These are phyloP conservation scores for Aphanomyces stellatus DNA, from an alignment of 352 stramenopile genomes.

Conservation along the genomic window DNA sequence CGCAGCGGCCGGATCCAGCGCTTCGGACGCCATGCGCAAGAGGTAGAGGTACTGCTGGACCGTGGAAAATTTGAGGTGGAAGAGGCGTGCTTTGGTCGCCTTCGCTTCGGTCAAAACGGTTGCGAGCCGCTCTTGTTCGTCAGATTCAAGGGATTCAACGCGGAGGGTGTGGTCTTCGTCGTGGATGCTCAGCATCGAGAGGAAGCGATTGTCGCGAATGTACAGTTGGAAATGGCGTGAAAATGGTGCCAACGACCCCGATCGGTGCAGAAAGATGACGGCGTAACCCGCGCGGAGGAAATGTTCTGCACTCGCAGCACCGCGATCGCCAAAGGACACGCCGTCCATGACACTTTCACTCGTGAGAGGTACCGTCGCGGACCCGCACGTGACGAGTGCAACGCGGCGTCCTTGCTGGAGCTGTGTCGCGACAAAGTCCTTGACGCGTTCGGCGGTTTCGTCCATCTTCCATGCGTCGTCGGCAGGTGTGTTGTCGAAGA, in stretches of 20 bases:
- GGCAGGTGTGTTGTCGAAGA: slow-evolving; percentile 66
- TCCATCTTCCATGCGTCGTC: slow-evolving; percentile 49
- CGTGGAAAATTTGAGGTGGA: slow-evolving; percentile 66
- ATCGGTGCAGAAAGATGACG: slow-evolving; percentile 71
- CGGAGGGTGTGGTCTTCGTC: slow-evolving; percentile 24
- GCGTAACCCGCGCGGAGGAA: slow-evolving; percentile 69
- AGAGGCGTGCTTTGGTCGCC: slow-evolving; percentile 52
- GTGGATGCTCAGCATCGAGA: slow-evolving; percentile 65
- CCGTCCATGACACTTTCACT: slow-evolving; percentile 66
- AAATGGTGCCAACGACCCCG: slow-evolving; percentile 72
- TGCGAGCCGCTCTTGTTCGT: slow-evolving; percentile 24
- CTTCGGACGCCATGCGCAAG: slow-evolving; percentile 45
- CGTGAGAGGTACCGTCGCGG: slow-evolving; percentile 62
- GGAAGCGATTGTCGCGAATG: slow-evolving; percentile 70
- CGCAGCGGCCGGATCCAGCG: slow-evolving; percentile 46
- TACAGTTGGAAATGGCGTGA: slow-evolving; percentile 79
- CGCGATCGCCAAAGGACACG: slow-evolving; percentile 56
- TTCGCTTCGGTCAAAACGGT: slow-evolving; percentile 38
- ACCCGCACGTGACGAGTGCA: slow-evolving; percentile 71
- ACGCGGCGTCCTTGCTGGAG: slow-evolving; percentile 49
- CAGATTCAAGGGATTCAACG: slow-evolving; percentile 32
- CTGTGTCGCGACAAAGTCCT: slow-evolving; percentile 53
- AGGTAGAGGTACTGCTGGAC: slow-evolving; percentile 80
- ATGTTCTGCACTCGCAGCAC: slow-evolving; percentile 68
- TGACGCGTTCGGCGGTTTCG: slow-evolving; percentile 29